phyloP scores from a whole-genome alignment of 192 early-diverging fungal genomes.

The Rhizoclosmatium globosum region DNA sequence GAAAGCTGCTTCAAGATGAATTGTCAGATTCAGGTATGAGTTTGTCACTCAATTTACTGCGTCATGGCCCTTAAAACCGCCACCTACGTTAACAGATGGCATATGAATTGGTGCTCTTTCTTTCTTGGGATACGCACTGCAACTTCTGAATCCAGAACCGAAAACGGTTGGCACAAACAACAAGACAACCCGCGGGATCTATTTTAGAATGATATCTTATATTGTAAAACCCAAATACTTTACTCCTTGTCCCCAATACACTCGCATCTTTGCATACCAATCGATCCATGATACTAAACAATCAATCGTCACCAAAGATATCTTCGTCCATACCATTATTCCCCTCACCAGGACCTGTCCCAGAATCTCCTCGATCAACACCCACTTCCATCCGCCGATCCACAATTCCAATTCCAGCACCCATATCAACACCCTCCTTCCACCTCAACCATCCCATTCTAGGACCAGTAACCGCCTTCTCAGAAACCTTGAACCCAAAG shows the following conservation, averaged over 20 bases:
- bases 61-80: too few relatives aligned
- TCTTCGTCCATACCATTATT: constrained; percentile 33
- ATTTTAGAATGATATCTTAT: too few relatives aligned
- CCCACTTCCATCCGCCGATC: constrained; percentile 27
- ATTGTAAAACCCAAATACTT: too few relatives aligned
- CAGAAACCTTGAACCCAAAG: constrained; percentile 92
- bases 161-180: too few relatives aligned
- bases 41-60: too few relatives aligned
- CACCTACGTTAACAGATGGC: too few relatives aligned
- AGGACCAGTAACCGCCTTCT: constrained; percentile 77
- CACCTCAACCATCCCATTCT: constrained; percentile 92
- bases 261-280: not conserved
- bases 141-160: too few relatives aligned
- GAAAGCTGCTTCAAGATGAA: too few relatives aligned
- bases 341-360: not conserved
- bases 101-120: too few relatives aligned
- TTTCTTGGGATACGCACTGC: too few relatives aligned
- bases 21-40: too few relatives aligned
- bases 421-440: constrained; percentile 50
- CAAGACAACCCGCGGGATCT: too few relatives aligned
- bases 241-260: not conserved
- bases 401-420: constrained; percentile 14
- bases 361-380: not conserved
- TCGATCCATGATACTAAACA: not conserved
- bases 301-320: constrained; percentile 39